These are phyloP conservation scores for Penicillium glabrum DNA, from an alignment of 2,329 filamentous ascomycete genomes.

Conservation along the genomic window DNA sequence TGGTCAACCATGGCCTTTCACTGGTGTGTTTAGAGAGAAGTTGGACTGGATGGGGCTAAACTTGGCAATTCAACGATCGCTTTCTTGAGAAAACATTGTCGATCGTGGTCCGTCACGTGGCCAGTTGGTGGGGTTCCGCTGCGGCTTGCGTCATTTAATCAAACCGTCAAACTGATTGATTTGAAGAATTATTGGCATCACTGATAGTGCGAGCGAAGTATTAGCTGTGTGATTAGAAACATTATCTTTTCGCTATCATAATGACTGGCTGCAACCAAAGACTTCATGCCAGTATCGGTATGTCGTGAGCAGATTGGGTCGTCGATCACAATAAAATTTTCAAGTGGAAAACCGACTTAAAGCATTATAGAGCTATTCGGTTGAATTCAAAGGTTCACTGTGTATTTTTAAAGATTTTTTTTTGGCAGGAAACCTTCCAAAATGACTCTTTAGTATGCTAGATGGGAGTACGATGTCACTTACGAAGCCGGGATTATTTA, in stretches of 20 bases:
- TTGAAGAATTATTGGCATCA: too few relatives aligned
- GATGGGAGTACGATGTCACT: not conserved
- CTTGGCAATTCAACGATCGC: not conserved
- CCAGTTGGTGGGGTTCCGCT: not conserved
- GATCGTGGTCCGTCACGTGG: not conserved
- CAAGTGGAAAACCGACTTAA: too few relatives aligned
- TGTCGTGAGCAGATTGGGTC: not conserved
- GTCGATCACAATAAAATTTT: not conserved
- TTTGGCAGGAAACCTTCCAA: too few relatives aligned
- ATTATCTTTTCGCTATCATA: not conserved
- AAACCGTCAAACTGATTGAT: not conserved
- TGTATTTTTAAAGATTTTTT: too few relatives aligned
- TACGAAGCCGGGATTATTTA: not conserved
- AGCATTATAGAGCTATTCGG: too few relatives aligned
- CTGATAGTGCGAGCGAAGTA: not conserved
- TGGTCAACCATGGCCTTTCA: slow-evolving; percentile 28
- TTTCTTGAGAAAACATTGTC: not conserved
- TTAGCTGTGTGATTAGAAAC: not conserved
- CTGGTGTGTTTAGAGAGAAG: not conserved
- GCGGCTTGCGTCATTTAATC: not conserved
- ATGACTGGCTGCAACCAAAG: not conserved
- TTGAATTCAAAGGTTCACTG: not conserved
- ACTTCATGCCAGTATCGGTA: not conserved
- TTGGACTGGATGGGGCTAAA: not conserved
- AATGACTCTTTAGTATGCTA: too few relatives aligned